phyloP scores from a whole-genome alignment of 1,284 basidiomycete genomes.

The Cryptococcus wingfieldii region DNA sequence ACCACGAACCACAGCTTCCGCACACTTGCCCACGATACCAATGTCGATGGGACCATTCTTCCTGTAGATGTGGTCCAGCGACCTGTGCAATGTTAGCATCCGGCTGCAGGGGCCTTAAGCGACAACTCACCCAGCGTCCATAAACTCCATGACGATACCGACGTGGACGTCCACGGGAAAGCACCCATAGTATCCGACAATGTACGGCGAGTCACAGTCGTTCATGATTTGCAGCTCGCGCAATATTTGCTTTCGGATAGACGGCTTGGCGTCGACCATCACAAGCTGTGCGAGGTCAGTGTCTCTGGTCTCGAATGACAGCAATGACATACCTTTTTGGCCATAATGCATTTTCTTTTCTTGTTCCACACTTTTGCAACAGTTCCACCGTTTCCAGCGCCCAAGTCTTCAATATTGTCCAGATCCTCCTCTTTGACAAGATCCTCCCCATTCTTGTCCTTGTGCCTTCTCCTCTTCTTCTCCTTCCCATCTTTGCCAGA shows the following conservation, averaged over 20 bases:
- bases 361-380: conserved; percentile 92
- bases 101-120: background rate
- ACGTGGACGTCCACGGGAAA: conserved; percentile 95
- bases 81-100: conserved; percentile 38
- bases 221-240: conserved; percentile 98
- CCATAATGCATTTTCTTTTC: conserved; percentile 86
- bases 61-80: conserved; percentile 86
- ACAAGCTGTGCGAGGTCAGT: conserved; percentile 64
- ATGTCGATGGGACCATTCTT: conserved; percentile 85
- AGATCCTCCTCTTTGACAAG: conserved; percentile 77
- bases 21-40: conserved; percentile 83
- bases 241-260: conserved; percentile 95
- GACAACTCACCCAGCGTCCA: conserved; percentile 63
- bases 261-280: conserved; percentile 93
- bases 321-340: conserved; percentile 71
- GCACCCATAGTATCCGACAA: conserved; percentile 94
- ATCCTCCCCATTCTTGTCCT: conserved; percentile 63
- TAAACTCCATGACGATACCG: conserved; percentile 97
- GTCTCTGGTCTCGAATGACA: background rate
- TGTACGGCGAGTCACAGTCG: conserved; percentile 87
- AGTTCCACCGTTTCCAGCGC: conserved; percentile 95
- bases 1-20: conserved; percentile 86
- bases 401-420: conserved; percentile 79
- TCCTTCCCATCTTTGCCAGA: conserved; percentile 4
- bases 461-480: conserved; percentile 31